Percentiles rank a stretch among this genome's conserved stretches.
phyloP scores from a whole-genome alignment of 768 basidiomycete species.

The Russula lepida region DNA sequence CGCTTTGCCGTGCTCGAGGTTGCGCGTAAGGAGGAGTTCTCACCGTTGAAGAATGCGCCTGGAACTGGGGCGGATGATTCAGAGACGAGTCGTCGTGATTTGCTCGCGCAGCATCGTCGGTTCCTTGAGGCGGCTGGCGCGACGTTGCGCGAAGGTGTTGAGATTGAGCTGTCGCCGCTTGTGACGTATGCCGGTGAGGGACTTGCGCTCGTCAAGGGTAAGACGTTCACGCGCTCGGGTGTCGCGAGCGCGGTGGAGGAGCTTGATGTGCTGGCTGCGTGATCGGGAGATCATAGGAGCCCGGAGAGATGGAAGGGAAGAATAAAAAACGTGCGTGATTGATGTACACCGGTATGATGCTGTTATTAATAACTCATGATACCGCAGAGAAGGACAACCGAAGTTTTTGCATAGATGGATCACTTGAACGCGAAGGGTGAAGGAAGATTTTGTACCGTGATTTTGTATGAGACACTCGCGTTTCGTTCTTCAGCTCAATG shows the following conservation, averaged over 20 bases:
- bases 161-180: conserved; percentile 85
- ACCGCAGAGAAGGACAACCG: background rate
- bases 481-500: background rate
- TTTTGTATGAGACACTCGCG: background rate
- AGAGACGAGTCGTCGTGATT: conserved; percentile 80
- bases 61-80: conserved; percentile 87
- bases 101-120: conserved; percentile 78
- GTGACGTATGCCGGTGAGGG: conserved; percentile 93
- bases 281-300: background rate
- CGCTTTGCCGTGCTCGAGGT: conserved; percentile 85
- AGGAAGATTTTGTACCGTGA: background rate
- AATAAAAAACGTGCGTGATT: background rate
- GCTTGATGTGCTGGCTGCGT: conserved; percentile 54
- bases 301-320: background rate
- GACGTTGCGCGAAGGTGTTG: conserved; percentile 56
- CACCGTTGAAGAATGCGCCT: conserved; percentile 95
- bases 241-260: conserved; percentile 57
- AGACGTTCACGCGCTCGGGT: conserved; percentile 69
- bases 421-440: background rate
- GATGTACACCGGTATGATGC: background rate
- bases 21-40: conserved; percentile 83
- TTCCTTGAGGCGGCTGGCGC: conserved; percentile 81
- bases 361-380: background rate
- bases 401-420: background rate
- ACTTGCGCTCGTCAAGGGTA: conserved; percentile 67